Conservation (phyloP, 2,329 filamentous ascomycete species). For the Alternaria sp. region DNA sequence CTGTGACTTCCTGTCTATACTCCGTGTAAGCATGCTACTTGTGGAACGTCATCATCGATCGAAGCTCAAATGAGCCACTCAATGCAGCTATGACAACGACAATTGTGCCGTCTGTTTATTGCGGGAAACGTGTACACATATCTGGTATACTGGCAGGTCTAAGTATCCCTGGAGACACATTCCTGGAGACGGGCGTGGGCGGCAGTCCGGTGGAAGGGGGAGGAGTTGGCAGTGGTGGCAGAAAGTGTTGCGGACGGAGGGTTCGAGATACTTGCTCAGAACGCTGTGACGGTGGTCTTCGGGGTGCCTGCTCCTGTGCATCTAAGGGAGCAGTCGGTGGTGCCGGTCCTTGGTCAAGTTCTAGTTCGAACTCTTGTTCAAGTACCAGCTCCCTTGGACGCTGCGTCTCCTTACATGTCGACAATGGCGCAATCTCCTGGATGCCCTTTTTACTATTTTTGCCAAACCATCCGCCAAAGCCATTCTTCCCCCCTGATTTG, state of each 20-base stretch:
- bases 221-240: conserved; percentile 28
- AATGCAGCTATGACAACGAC: not conserved
- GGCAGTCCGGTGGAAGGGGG: conserved; percentile 33
- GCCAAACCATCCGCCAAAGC: conserved; percentile 32
- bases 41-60: conserved; percentile 1
- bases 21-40: conserved; percentile 15
- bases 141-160: conserved; percentile 22
- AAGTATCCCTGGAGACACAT: conserved; percentile 14
- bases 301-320: conserved; percentile 8
- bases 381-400: not conserved
- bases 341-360: conserved; percentile 21
- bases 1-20: conserved; percentile 23
- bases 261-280: conserved; percentile 15
- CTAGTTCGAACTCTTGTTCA: conserved; percentile 12
- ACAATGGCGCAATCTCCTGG: conserved; percentile 33
- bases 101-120: not conserved
- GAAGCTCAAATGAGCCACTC: not conserved
- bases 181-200: conserved; percentile 18
- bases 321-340: conserved; percentile 26
- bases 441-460: conserved; percentile 36
- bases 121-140: conserved; percentile 22
- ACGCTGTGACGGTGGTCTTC: conserved; percentile 11
- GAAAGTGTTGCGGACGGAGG: conserved; percentile 24
- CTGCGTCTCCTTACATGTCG: conserved; percentile 22
- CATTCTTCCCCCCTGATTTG: conserved; percentile 24